phyloP scores from a whole-genome alignment of 2,329 filamentous ascomycete genomes.

The Bipolaris bicolor region DNA sequence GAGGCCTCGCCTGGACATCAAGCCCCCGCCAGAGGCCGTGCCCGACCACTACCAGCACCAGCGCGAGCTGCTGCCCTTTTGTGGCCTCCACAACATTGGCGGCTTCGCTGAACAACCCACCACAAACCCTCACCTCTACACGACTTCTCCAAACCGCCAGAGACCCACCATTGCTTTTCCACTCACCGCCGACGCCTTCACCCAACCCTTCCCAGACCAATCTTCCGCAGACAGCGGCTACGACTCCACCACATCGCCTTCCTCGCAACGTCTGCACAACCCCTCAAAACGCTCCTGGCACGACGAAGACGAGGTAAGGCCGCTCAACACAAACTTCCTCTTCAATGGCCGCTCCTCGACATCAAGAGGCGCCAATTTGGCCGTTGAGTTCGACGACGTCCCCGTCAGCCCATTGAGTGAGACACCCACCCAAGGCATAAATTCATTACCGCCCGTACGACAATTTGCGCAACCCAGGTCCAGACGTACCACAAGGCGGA shows the following conservation, averaged over 20 bases:
- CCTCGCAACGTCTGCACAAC: conserved; percentile 33
- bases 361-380: conserved; percentile 12
- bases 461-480: conserved; percentile 42
- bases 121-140: conserved; percentile 41
- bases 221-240: conserved; percentile 37
- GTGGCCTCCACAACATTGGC: conserved; percentile 77
- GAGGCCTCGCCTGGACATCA: conserved; percentile 29
- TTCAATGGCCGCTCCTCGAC: conserved; percentile 27
- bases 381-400: conserved; percentile 38
- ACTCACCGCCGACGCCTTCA: conserved; percentile 43
- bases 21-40: conserved; percentile 30
- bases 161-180: conserved; percentile 37
- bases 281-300: conserved; percentile 53
- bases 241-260: conserved; percentile 27
- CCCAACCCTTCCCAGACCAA: conserved; percentile 41
- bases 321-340: conserved; percentile 37
- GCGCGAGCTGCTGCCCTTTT: conserved; percentile 78
- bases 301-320: conserved; percentile 41
- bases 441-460: conserved; percentile 31
- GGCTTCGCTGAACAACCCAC: conserved; percentile 68
- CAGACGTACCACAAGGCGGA: conserved; percentile 13
- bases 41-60: conserved; percentile 38
- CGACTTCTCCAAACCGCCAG: conserved; percentile 38
- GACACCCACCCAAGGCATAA: conserved; percentile 28
- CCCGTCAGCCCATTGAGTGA: conserved; percentile 46